These are phyloP conservation scores for Aspergillus sp. DNA, from an alignment of 2,329 filamentous ascomycete species.

Conservation along the genomic window DNA sequence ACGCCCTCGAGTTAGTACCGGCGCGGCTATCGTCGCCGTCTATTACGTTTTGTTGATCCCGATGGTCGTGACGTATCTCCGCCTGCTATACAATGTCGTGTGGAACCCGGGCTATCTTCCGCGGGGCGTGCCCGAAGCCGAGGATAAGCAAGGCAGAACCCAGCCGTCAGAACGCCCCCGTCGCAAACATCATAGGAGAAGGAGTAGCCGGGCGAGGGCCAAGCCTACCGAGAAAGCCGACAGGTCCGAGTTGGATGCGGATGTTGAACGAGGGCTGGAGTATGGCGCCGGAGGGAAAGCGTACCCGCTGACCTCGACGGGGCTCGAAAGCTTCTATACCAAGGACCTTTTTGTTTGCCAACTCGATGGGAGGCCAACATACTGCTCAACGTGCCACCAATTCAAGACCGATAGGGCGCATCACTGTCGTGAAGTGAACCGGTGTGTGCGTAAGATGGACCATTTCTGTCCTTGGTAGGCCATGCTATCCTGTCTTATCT, in stretches of 20 bases:
- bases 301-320: constrained; percentile 51
- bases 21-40: constrained; percentile 60
- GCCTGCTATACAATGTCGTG: constrained; percentile 60
- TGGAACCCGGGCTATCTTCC: constrained; percentile 67
- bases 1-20: constrained; percentile 47
- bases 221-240: constrained; percentile 17
- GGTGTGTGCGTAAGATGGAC: constrained; percentile 85
- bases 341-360: constrained; percentile 81
- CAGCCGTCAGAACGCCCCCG: constrained; percentile 11
- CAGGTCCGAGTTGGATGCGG: constrained; percentile 16
- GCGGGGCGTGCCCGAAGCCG: constrained; percentile 43
- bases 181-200: constrained; percentile 15
- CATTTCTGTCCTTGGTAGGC: constrained; percentile 79
- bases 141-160: constrained; percentile 12
- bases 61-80: constrained; percentile 59
- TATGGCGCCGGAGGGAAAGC: constrained; percentile 16
- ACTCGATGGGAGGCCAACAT: constrained; percentile 71
- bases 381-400: constrained; percentile 74
- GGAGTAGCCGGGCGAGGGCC: constrained; percentile 16
- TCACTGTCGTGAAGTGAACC: constrained; percentile 71
- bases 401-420: constrained; percentile 86
- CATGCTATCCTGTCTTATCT: no score
- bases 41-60: constrained; percentile 65
- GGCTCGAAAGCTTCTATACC: constrained; percentile 68
- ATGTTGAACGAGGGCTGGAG: constrained; percentile 21